Percentiles rank a stretch among this genome's conserved stretches.
Evolutionary conservation across 176 grass and related monocot genomes (phyloP).

Genomic region (Cocos nucifera): DNA sequence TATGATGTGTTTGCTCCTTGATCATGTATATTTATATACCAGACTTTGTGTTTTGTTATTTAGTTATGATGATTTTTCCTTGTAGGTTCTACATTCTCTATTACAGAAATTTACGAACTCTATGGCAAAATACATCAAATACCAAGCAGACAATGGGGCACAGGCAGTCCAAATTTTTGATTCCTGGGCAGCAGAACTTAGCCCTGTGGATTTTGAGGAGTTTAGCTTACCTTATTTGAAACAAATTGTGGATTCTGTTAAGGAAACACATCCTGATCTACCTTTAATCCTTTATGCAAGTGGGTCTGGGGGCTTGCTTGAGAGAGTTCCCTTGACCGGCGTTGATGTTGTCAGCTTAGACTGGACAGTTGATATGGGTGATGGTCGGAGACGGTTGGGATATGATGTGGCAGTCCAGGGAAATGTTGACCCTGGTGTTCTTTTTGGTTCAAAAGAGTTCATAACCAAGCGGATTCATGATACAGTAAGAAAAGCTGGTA

Average conservation of each 20-base stretch:
- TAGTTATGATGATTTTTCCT: conserved; percentile 4
- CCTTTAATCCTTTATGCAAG: conserved; percentile 96
- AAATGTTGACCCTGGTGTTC: conserved; percentile 91
- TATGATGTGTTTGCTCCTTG: too few relatives aligned
- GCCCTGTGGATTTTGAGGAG: conserved; percentile 87
- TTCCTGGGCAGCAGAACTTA: conserved; percentile 95
- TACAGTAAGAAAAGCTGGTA: conserved; percentile 88
- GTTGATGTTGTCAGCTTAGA: conserved; percentile 96
- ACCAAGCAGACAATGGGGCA: conserved; percentile 89
- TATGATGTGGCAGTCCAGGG: conserved; percentile 79
- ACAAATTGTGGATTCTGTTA: conserved; percentile 79
- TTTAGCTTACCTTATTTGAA: conserved; percentile 92
- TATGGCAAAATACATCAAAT: conserved; percentile 74
- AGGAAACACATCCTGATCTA: conserved; percentile 69
- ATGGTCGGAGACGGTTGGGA: conserved; percentile 81
- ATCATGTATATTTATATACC: too few relatives aligned
- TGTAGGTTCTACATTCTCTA: conserved; percentile 81
- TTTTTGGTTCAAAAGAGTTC: conserved; percentile 94
- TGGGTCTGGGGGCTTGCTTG: conserved; percentile 85
- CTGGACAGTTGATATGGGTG: conserved; percentile 96
- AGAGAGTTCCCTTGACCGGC: conserved; percentile 71
- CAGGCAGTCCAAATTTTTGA: conserved; percentile 97
- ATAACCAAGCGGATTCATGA: conserved; percentile 70
- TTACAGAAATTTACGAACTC: conserved; percentile 77
- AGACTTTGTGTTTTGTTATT: too few relatives aligned